Evolutionary conservation across 164 flowering plant genomes (phyloP).

Genomic region (Stephania japonica): DNA sequence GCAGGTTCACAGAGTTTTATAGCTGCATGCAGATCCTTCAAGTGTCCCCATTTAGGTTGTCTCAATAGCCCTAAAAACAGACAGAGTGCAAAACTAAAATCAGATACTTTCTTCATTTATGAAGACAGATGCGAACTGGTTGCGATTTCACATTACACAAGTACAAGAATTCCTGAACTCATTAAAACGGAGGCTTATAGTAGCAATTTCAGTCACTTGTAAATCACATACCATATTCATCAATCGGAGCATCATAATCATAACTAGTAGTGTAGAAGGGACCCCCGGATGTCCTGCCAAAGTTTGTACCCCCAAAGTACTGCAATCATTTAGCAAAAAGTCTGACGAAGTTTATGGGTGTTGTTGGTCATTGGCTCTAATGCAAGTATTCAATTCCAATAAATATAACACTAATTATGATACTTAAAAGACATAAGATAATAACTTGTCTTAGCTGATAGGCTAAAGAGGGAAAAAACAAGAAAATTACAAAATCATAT

Average conservation of each 20-base stretch:
- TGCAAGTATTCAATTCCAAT: background rate
- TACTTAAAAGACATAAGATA: background rate
- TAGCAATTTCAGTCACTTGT: background rate
- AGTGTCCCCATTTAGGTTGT: constrained; percentile 98
- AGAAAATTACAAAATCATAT: background rate
- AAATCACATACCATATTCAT: constrained; percentile 76
- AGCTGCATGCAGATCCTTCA: constrained; percentile 89
- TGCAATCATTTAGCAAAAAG: constrained; percentile 27
- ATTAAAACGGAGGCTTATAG: background rate
- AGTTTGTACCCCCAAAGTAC: constrained; percentile 96
- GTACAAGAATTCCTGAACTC: background rate
- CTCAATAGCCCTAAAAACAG: constrained; percentile 56
- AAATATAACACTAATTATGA: background rate
- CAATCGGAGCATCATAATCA: constrained; percentile 97
- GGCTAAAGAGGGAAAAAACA: background rate
- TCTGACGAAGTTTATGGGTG: background rate
- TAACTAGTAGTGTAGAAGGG: constrained; percentile 80
- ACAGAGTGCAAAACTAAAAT: background rate
- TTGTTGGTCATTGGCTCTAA: background rate
- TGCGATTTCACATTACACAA: background rate
- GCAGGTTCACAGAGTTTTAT: constrained; percentile 94
- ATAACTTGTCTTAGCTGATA: background rate
- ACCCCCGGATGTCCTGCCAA: constrained; percentile 92
- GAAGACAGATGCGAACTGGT: background rate
- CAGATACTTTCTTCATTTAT: too few species aligned